Evolutionary conservation across 805 yeast genomes (phyloP).

Genomic region (Yarrowia bubula): DNA sequence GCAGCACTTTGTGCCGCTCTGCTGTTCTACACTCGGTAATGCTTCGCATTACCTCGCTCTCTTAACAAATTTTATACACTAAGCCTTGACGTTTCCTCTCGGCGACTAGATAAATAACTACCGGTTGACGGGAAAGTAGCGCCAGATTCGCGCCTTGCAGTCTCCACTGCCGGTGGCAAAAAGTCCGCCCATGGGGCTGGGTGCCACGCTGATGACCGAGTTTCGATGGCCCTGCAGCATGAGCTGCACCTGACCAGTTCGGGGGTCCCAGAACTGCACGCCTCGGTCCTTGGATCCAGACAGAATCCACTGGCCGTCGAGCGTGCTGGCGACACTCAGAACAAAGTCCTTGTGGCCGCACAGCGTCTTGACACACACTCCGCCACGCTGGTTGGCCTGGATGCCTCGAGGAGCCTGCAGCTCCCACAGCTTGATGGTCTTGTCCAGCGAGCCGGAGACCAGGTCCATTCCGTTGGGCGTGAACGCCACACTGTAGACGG

Average conservation of each 20-base stretch:
- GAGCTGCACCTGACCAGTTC: constrained; percentile 83
- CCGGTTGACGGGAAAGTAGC: constrained; percentile 41
- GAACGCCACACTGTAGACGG: constrained; percentile 92
- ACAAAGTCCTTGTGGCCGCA: constrained; percentile 97
- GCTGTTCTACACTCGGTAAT: too few relatives aligned
- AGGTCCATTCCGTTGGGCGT: constrained; percentile 88
- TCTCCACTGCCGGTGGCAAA: constrained; percentile 98
- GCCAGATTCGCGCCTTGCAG: constrained; percentile 96
- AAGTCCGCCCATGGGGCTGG: constrained; percentile 79
- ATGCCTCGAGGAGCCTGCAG: constrained; percentile 53
- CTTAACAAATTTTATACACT: too few relatives aligned
- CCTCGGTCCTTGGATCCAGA: constrained; percentile 97
- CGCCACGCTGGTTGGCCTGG: constrained; percentile 42
- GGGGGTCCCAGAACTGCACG: constrained; percentile 94
- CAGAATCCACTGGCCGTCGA: constrained; percentile 84
- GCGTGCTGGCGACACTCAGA: constrained; percentile 88
- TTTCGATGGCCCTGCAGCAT: constrained; percentile 97
- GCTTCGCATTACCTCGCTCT: too few relatives aligned
- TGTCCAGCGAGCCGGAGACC: constrained; percentile 91
- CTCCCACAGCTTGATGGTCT: constrained; percentile 95
- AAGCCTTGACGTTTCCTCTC: too few relatives aligned
- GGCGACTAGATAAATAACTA: too few relatives aligned
- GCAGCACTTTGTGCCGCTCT: too few relatives aligned
- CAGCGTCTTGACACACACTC: constrained; percentile 80
- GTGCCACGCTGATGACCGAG: constrained; percentile 92